phyloP scores from a whole-genome alignment of 2,329 filamentous ascomycete species.

The Dothideomycetes sp. region DNA sequence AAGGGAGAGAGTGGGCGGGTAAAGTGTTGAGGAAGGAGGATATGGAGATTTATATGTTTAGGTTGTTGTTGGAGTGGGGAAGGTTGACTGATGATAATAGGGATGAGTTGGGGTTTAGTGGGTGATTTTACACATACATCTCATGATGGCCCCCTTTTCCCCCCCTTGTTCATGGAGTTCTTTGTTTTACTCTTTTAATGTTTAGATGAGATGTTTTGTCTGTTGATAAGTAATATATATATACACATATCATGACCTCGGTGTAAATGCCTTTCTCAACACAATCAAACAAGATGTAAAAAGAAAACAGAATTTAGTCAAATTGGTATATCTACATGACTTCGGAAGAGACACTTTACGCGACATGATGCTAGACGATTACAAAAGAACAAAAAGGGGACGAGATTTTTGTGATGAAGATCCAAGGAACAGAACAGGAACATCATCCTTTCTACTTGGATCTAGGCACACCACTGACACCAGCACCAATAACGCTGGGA shows the following conservation, averaged over 20 bases:
- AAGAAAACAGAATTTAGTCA: conserved; percentile 9
- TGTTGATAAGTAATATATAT: no score
- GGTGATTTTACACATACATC: no score
- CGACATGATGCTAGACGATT: conserved; percentile 1
- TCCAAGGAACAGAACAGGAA: no score
- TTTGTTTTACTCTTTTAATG: no score
- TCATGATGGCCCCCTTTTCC: no score
- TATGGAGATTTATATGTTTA: conserved; percentile 72
- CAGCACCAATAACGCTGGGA: conserved; percentile 91
- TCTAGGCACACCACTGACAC: conserved; percentile 64
- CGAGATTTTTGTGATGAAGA: neutral
- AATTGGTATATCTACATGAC: conserved; percentile 13
- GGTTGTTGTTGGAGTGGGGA: conserved; percentile 69
- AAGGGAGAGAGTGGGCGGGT: conserved; percentile 56
- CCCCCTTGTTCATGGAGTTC: no score
- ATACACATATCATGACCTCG: neutral
- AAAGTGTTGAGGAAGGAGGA: conserved; percentile 59
- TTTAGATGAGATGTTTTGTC: no score
- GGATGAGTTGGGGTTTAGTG: conserved; percentile 34
- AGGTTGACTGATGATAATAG: conserved; percentile 55
- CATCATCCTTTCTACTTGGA: conserved; percentile 6
- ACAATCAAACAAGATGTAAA: neutral
- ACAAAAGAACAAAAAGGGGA: neutral
- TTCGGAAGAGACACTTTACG: no score
- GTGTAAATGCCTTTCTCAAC: neutral